phyloP scores from a whole-genome alignment of 352 stramenopile genomes.

The Phytophthora europaea region DNA sequence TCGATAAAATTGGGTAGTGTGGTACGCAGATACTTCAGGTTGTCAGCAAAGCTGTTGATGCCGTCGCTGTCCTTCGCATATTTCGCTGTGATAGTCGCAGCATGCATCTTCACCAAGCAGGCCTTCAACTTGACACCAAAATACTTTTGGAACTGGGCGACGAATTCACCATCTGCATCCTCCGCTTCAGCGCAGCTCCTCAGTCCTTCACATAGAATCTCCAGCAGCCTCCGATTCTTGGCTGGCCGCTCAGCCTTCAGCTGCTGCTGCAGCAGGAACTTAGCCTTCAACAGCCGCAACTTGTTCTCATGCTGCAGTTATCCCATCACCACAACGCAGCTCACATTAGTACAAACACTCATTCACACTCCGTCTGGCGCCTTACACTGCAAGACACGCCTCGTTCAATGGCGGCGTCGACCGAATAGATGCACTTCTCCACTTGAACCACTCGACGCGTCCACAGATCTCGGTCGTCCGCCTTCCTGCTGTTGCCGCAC shows the following conservation, averaged over 20 bases:
- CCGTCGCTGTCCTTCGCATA: slow-evolving; percentile 17
- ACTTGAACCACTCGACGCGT: slow-evolving; percentile 56
- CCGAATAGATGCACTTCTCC: slow-evolving; percentile 50
- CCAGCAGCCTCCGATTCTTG: slow-evolving; percentile 54
- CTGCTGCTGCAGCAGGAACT: slow-evolving; percentile 60
- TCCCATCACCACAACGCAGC: slow-evolving; percentile 7
- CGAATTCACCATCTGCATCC: neutral
- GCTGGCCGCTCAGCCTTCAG: slow-evolving; percentile 47
- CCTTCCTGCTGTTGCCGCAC: slow-evolving; percentile 51
- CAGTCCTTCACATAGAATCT: slow-evolving; percentile 63
- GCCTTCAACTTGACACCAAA: slow-evolving; percentile 65
- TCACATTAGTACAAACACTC: neutral
- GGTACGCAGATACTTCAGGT: slow-evolving; percentile 60
- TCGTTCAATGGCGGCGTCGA: slow-evolving; percentile 30
- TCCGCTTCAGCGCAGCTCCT: slow-evolving; percentile 36
- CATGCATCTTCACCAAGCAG: slow-evolving; percentile 65
- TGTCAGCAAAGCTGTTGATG: slow-evolving; percentile 49
- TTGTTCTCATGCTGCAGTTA: slow-evolving; percentile 46
- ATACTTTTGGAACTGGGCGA: slow-evolving; percentile 48
- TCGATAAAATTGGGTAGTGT: slow-evolving; percentile 58
- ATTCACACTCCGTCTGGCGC: neutral
- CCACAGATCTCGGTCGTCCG: slow-evolving; percentile 61
- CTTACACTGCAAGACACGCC: slow-evolving; percentile 32
- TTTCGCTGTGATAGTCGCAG: slow-evolving; percentile 46
- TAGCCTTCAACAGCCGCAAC: slow-evolving; percentile 60